A percentile compares a stretch with the other conserved stretches of the same genome.
Conservation (phyloP, 176 grass and related monocot species). For the Zoysia pacifica region DNA sequence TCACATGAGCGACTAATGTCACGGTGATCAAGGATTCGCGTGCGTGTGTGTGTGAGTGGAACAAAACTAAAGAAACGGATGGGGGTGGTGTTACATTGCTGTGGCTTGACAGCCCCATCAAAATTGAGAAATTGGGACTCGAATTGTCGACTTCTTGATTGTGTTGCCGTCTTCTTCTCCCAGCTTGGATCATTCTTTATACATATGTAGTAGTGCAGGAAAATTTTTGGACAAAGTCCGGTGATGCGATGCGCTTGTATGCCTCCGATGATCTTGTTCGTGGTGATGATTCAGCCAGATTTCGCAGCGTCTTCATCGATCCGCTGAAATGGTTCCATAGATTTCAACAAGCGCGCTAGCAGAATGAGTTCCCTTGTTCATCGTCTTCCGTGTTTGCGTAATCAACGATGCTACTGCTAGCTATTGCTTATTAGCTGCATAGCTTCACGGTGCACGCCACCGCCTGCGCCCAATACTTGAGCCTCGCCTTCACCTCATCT, state of each 20-base stretch:
- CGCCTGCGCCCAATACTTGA: conserved; percentile 60
- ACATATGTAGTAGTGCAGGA: background rate
- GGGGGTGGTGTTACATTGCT: background rate
- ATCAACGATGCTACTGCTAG: background rate
- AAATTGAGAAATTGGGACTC: too few species aligned
- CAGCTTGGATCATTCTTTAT: background rate
- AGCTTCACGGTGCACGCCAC: conserved; percentile 52
- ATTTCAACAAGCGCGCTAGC: background rate
- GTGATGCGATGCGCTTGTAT: background rate
- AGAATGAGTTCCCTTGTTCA: conserved; percentile 25
- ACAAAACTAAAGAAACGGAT: background rate
- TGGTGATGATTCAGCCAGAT: background rate
- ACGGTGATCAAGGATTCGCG: background rate
- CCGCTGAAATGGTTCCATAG: background rate
- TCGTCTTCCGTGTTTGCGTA: background rate
- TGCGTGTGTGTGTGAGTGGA: background rate
- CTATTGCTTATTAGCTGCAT: conserved; percentile 24
- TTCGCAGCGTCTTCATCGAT: background rate
- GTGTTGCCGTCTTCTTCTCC: background rate
- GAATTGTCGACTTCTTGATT: too few species aligned
- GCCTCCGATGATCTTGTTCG: background rate
- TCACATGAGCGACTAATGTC: conserved; percentile 9
- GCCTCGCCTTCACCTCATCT: conserved; percentile 54
- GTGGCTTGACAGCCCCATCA: background rate
- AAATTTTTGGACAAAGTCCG: background rate